Base-by-base conservation (phyloP, 805 yeast species). In the Candida tammaniensis region DNA sequence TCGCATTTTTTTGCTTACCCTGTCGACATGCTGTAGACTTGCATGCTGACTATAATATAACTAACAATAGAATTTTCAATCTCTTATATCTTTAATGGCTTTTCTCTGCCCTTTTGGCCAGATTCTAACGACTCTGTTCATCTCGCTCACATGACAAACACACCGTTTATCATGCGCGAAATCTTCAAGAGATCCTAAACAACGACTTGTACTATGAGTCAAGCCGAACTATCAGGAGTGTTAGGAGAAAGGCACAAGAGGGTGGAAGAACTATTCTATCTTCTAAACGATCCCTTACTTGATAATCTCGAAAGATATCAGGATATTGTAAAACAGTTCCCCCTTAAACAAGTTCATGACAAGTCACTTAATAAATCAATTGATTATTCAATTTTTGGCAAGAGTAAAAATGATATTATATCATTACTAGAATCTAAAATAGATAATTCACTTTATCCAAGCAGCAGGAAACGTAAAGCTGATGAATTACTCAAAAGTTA, bases 1-100 rank as follows among this genome's bases (percentile, higher is more conserved):
- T 72, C 78, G 80, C 80, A 74, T 48, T 36, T 33, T 45, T 51
- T 59, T 54, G 51, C 37, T 27, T 23, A 3, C 11, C 16, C 24
- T 30, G n/a, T n/a, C n/a, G n/a, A n/a, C n/a, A n/a, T n/a, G n/a
- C n/a, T n/a, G n/a, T n/a, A n/a, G n/a, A n/a, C n/a, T n/a, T n/a
- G n/a, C n/a, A n/a, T n/a, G n/a, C n/a, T n/a, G n/a, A n/a, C n/a
- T n/a, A n/a, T n/a, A n/a, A n/a, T n/a, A n/a, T n/a, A n/a, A n/a
- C n/a, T n/a, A n/a, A n/a, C n/a, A n/a, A n/a, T n/a, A n/a, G n/a
- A n/a, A n/a, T n/a, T n/a, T n/a, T n/a, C n/a, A n/a, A n/a, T n/a
- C n/a, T n/a, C n/a, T n/a, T n/a, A n/a, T n/a, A n/a, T n/a, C n/a
- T n/a, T n/a, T n/a, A n/a, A n/a, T n/a, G n/a, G n/a, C n/a, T n/a